These are phyloP conservation scores for Russula sp. DNA, from an alignment of 768 basidiomycete species.

Conservation along the genomic window DNA sequence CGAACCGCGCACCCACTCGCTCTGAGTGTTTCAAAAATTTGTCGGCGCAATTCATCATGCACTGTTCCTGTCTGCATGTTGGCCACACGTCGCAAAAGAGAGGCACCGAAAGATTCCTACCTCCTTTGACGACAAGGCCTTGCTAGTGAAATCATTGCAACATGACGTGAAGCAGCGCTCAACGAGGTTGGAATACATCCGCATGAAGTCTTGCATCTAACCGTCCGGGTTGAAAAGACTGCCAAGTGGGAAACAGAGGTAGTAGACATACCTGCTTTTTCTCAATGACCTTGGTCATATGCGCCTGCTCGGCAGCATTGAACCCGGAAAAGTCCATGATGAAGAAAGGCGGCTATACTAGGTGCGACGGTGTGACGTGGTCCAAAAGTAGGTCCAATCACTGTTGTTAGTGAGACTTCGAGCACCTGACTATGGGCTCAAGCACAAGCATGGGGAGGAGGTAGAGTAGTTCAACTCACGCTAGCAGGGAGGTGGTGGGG, in stretches of 20 bases:
- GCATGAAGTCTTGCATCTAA: conserved; percentile 98
- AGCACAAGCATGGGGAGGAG: neutral
- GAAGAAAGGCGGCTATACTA: conserved; percentile 9
- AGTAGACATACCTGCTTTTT: conserved; percentile 74
- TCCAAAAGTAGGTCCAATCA: neutral
- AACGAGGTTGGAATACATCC: conserved; percentile 88
- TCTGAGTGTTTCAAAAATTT: conserved; percentile 98
- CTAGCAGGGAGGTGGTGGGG: neutral
- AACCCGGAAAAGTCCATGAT: conserved; percentile 88
- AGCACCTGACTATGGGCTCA: neutral
- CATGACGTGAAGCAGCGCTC: conserved; percentile 95
- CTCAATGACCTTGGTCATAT: conserved; percentile 91
- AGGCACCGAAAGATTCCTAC: conserved; percentile 31
- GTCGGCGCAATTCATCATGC: conserved; percentile 90
- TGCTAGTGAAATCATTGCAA: conserved; percentile 95
- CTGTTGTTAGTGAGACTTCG: neutral
- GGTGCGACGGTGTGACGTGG: neutral
- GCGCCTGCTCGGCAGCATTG: conserved; percentile 89
- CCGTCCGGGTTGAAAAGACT: conserved; percentile 6
- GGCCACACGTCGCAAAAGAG: conserved; percentile 3
- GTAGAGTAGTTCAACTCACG: neutral
- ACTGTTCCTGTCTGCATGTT: conserved; percentile 55
- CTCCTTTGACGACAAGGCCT: conserved; percentile 90
- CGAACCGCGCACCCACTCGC: conserved; percentile 84
- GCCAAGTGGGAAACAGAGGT: neutral